Base-by-base conservation (phyloP, 1,139 yeast species). In the Hansenula sp. region DNA sequence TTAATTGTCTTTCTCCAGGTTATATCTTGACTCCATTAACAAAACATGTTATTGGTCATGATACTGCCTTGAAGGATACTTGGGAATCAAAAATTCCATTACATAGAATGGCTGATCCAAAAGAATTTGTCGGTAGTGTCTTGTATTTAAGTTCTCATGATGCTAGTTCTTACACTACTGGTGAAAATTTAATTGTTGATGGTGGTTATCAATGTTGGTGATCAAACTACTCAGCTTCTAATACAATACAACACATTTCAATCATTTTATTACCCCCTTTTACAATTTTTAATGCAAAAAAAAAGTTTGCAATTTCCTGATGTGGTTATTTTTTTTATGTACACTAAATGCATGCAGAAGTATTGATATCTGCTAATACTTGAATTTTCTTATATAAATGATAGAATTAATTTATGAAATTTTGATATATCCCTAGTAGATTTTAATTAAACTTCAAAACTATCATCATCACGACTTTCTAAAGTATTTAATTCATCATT, bases 61-160 rank as follows among this genome's bases (percentile, higher is more conserved):
- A 79, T 48, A 60, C 65, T 6, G 72, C 66, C 29, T 62, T 77
- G 56, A 75, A 75, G 47, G 60, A 69, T 42, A 66, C 70, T 42
- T 82, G 89, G 89, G 74, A 76, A 62, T 65, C 73, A 33, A 73
- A 77, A 63, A 75, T 80, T 35, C 95, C 95, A 38, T 63, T 81
- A 71, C 82, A 82, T 40, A 77, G 95, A 68, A 84, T 85, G 75
- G 90, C 88, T 16, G 77, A 76, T 62, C 83, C 80, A 52, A 76
- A 75, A 57, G 96, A 87, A 62, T 83, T 85, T 63, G 89, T 85
- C 36, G 94, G 95, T 53, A 82, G 92, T 20, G 82, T 81, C 50
- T 73, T 87, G 44, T 88, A 85, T 65, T 70, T 87, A 59, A 87
- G 94, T 29, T 78, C 89, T 10, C 71, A 76, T 51, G 67, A 73